phyloP scores from a whole-genome alignment of 2,329 filamentous ascomycete species.

The Boeremia lycopersici region DNA sequence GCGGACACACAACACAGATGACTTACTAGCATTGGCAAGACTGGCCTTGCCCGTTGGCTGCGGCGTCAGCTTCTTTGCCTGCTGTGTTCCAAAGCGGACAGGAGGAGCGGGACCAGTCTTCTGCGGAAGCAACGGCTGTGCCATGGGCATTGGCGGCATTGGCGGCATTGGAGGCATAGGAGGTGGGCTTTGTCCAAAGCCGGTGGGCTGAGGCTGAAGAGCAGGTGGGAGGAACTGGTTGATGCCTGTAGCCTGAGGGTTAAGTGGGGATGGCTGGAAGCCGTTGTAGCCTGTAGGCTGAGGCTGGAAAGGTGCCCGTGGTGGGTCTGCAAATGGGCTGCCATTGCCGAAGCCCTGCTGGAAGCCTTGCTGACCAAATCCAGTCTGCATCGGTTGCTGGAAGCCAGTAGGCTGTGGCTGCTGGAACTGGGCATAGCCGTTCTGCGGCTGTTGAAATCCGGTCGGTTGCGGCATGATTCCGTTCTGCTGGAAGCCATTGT shows the following conservation, averaged over 20 bases:
- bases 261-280: slow-evolving; percentile 48
- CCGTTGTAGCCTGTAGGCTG: slow-evolving; percentile 49
- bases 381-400: slow-evolving; percentile 57
- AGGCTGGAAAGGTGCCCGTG: slow-evolving; percentile 52
- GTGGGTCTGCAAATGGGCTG: slow-evolving; percentile 61
- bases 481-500: slow-evolving; percentile 40
- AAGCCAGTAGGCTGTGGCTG: slow-evolving; percentile 51
- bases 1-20: not conserved
- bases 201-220: slow-evolving; percentile 61
- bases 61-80: slow-evolving; percentile 75
- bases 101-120: slow-evolving; percentile 86
- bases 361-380: slow-evolving; percentile 29
- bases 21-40: slow-evolving; percentile 94
- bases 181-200: slow-evolving; percentile 59
- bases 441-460: slow-evolving; percentile 55
- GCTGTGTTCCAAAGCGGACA: slow-evolving; percentile 82
- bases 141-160: slow-evolving; percentile 47
- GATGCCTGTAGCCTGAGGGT: slow-evolving; percentile 62
- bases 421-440: slow-evolving; percentile 50
- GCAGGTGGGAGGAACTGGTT: slow-evolving; percentile 53
- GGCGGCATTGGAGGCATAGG: slow-evolving; percentile 64
- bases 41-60: slow-evolving; percentile 94
- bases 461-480: slow-evolving; percentile 48
- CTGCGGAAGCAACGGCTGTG: slow-evolving; percentile 72
- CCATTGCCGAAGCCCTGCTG: slow-evolving; percentile 54